phyloP scores from a whole-genome alignment of 2,329 filamentous ascomycete genomes.

The Metarhizium rileyi region DNA sequence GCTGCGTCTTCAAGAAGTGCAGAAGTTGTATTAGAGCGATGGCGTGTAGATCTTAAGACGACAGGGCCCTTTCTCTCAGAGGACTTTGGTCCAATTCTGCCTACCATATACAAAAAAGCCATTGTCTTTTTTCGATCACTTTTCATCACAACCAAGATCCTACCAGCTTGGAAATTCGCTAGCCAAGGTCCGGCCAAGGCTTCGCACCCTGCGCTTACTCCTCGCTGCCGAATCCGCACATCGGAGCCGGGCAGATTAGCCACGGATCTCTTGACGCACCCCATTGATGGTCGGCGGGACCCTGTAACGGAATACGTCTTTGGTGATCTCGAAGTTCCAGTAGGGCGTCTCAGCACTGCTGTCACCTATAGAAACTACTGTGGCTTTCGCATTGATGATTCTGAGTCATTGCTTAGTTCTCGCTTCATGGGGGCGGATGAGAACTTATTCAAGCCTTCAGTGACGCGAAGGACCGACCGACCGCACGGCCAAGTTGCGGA shows the following conservation, averaged over 20 bases:
- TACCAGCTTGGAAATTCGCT: constrained; percentile 79
- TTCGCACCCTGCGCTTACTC: constrained; percentile 55
- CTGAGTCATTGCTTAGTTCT: constrained; percentile 82
- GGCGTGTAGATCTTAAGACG: constrained; percentile 70
- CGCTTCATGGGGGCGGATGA: constrained; percentile 89
- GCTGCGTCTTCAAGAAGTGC: constrained; percentile 39
- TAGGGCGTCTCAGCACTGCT: constrained; percentile 71
- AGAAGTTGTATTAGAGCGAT: constrained; percentile 82
- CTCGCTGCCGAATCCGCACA: constrained; percentile 71
- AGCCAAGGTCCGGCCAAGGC: constrained; percentile 64
- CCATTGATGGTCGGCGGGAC: constrained; percentile 28
- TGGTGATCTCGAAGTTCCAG: constrained; percentile 75
- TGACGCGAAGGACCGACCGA: constrained; percentile 45
- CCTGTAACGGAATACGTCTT: constrained; percentile 67
- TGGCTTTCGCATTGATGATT: constrained; percentile 84
- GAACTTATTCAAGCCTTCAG: constrained; percentile 71
- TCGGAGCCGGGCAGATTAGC: constrained; percentile 45
- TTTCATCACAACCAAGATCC: constrained; percentile 69
- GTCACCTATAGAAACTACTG: constrained; percentile 83
- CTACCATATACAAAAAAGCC: constrained; percentile 93
- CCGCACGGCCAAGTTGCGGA: constrained; percentile 34
- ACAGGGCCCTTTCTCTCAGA: constrained; percentile 37
- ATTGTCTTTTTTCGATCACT: constrained; percentile 90
- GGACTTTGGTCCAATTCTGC: constrained; percentile 56
- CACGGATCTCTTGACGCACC: constrained; percentile 52